Conservation (phyloP, 176 grass and related monocot genomes). For the Pontederia crassipes region DNA sequence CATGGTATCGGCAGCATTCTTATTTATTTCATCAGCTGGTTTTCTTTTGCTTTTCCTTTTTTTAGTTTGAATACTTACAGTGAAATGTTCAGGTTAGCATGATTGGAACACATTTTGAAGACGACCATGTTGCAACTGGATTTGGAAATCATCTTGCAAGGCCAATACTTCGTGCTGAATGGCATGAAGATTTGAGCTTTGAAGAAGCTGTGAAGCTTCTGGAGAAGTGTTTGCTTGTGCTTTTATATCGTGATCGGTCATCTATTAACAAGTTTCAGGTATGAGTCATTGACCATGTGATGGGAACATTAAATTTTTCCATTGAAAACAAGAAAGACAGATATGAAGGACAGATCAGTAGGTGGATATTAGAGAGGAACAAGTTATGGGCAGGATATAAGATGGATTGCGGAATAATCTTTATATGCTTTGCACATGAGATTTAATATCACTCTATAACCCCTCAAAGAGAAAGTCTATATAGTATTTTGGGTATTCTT, state of each 20-base stretch:
- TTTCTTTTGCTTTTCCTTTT: not conserved
- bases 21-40: not conserved
- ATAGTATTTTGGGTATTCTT: too few species aligned
- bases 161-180: constrained; percentile 88
- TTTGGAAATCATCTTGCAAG: constrained; percentile 96
- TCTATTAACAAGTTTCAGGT: constrained; percentile 99
- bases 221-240: constrained; percentile 92
- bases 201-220: constrained; percentile 96
- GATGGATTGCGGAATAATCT: too few species aligned
- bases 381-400: too few species aligned
- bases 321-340: not conserved
- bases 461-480: too few species aligned
- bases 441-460: too few species aligned
- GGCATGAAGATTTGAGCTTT: constrained; percentile 87
- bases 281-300: not conserved
- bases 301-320: not conserved
- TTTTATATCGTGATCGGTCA: constrained; percentile 94
- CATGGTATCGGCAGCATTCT: constrained; percentile 37
- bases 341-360: not conserved
- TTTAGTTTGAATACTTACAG: constrained; percentile 14
- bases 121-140: constrained; percentile 92
- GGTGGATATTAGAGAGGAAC: not conserved
- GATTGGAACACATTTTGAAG: constrained; percentile 99
- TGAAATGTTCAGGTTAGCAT: constrained; percentile 58
- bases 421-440: too few species aligned